A percentile compares a stretch with the other conserved stretches of the same genome.
These are phyloP conservation scores for Cryptosporidium sp. DNA, from an alignment of 169 alveolate genomes.

Conservation along the genomic window DNA sequence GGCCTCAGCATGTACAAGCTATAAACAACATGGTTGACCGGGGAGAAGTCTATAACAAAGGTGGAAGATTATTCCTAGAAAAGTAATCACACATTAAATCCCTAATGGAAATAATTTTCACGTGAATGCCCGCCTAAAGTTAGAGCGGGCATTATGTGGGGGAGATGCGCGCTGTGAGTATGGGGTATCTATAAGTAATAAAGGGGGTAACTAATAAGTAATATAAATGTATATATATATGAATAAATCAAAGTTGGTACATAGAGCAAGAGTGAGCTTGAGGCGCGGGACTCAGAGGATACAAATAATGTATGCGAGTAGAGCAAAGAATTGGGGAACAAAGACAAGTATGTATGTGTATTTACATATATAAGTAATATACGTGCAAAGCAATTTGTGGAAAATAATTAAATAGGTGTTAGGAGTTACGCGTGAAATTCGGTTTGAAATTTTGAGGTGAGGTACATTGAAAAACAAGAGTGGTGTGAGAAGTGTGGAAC, in stretches of 20 bases:
- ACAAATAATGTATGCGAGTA: neutral
- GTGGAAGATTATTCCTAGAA: conserved; percentile 64
- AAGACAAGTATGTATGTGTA: neutral
- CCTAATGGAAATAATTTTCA: too few relatives aligned
- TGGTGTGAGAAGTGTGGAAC: conserved; percentile 57
- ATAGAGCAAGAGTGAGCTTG: neutral
- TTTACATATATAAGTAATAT: neutral
- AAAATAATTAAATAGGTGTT: neutral
- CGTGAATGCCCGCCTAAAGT: neutral
- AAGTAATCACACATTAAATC: neutral
- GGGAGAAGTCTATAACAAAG: conserved; percentile 54
- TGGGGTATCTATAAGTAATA: neutral
- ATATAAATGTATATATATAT: neutral
- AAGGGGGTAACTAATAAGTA: neutral
- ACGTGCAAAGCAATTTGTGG: neutral
- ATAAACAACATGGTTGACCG: conserved; percentile 72
- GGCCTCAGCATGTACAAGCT: conserved; percentile 73
- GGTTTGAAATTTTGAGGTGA: neutral
- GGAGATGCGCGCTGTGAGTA: neutral
- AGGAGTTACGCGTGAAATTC: neutral
- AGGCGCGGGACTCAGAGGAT: neutral
- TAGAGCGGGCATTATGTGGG: neutral
- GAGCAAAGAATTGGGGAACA: neutral
- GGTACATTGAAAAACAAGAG: neutral
- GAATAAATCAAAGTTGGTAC: neutral